Evolutionary conservation across 768 basidiomycete genomes (phyloP).

Genomic region (Tricholoma sp.): DNA sequence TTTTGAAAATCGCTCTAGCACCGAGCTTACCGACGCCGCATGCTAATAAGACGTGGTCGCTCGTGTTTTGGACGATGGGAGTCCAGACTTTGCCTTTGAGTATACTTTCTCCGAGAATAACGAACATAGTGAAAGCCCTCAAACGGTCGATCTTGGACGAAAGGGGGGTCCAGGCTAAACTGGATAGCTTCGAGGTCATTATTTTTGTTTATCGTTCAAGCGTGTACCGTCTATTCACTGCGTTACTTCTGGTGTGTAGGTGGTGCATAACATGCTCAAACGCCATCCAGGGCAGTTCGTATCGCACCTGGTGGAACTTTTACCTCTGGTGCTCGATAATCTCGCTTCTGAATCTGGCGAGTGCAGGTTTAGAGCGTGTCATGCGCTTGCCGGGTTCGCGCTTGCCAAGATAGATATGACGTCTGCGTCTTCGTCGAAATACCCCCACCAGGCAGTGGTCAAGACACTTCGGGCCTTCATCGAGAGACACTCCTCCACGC

Average conservation of each 20-base stretch:
- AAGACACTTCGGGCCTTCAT: slow-evolving; percentile 23
- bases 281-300: background rate
- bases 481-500: slow-evolving; percentile 8
- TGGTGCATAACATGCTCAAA: slow-evolving; percentile 29
- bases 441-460: slow-evolving; percentile 21
- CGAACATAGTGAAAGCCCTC: slow-evolving; percentile 30
- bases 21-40: slow-evolving; percentile 31
- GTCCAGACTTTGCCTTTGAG: slow-evolving; percentile 41
- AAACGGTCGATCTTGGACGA: slow-evolving; percentile 28
- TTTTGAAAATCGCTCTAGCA: slow-evolving; percentile 37
- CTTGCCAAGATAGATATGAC: too few species aligned
- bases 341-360: slow-evolving; percentile 8
- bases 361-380: slow-evolving; percentile 18
- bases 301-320: too few species aligned
- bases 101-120: slow-evolving; percentile 27
- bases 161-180: slow-evolving; percentile 26
- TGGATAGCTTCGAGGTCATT: slow-evolving; percentile 29
- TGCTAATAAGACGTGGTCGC: slow-evolving; percentile 35
- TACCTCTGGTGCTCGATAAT: slow-evolving; percentile 1
- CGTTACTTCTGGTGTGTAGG: slow-evolving; percentile 19
- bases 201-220: background rate
- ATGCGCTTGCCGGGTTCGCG: slow-evolving; percentile 23
- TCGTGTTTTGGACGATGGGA: slow-evolving; percentile 47
- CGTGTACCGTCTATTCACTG: background rate
- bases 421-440: too few species aligned